phyloP scores from a whole-genome alignment of 1,284 basidiomycete species.

The Apiotrichum gamsii region DNA sequence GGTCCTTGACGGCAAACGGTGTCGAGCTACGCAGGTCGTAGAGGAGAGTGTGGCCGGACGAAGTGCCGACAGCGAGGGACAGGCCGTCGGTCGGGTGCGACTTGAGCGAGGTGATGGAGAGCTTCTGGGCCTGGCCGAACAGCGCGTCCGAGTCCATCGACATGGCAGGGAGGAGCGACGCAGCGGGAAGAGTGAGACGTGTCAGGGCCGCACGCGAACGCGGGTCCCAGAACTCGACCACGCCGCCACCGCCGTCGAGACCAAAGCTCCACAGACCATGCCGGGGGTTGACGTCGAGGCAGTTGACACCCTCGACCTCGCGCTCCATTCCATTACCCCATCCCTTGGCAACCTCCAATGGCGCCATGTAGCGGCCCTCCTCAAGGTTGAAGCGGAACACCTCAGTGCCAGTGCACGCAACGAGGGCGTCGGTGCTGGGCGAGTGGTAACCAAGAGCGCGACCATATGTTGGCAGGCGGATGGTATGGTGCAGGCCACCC shows the following conservation, averaged over 20 bases:
- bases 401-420: conserved; percentile 72
- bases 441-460: conserved; percentile 85
- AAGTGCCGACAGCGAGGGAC: conserved; percentile 89
- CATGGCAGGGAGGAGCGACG: conserved; percentile 53
- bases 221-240: conserved; percentile 95
- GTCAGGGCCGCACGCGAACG: conserved; percentile 61
- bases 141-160: conserved; percentile 28
- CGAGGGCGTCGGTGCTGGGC: conserved; percentile 70
- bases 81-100: conserved; percentile 76
- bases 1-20: conserved; percentile 86
- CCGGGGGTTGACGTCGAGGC: conserved; percentile 85
- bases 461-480: conserved; percentile 90
- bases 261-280: conserved; percentile 90
- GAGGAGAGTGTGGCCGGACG: conserved; percentile 85
- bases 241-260: conserved; percentile 56
- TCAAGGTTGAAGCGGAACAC: conserved; percentile 92
- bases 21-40: conserved; percentile 85
- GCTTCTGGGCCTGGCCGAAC: conserved; percentile 34
- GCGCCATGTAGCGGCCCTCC: conserved; percentile 85
- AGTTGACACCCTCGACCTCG: conserved; percentile 72
- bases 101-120: conserved; percentile 78
- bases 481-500: conserved; percentile 82
- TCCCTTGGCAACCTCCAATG: conserved; percentile 56
- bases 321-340: conserved; percentile 52
- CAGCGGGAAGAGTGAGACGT: conserved; percentile 65